Base-by-base conservation (phyloP, 2,329 filamentous ascomycete species). In the Alternaria brassicae region DNA sequence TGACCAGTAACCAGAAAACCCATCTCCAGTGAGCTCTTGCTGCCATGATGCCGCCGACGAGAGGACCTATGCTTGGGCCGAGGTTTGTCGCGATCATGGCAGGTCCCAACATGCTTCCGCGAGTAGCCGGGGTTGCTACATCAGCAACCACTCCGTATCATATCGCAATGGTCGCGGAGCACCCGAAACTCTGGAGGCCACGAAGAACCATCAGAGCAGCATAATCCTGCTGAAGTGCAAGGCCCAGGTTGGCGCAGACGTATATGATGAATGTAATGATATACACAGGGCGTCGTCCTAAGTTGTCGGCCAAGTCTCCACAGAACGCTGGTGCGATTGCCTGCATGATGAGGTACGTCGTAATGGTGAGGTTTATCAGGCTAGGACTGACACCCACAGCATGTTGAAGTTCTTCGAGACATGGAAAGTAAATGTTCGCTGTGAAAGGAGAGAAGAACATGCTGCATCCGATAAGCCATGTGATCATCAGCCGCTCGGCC, bases 271-370 rank as follows among this genome's bases (percentile, higher is more conserved):
- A 55, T 5, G 41, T 39, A 4, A 49, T 30, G 13, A 49, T 10
- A n/a, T 55, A 55, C 5, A 45, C 44, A 1, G 36, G 53, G 4
- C 53, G 34, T 8, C 53, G 44, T 19, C 53, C 53, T 23, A 45
- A 12, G 2, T 37, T 40, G 15, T 55, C 53, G 13, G 53, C 42
- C 15, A 49, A 30, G 10, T 37, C 42, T n/a, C 44, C 44, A 17
- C 45, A 30, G 30, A 49, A 55, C 3, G 36, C 27, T 34, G 53
- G 53, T 2, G 53, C 27, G 2, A 55, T 40, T 1, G 17, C 53
- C 12, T 49, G 53, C 3, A 55, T 4, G 4, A 55, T 49, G 4
- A 49, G 19, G 10, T 34, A 30, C n/a, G 12, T 41, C 25, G 41
- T 45, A n/a, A 45, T 45, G 15, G 41, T 45, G 27, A 44, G 41